Base-by-base conservation (phyloP, 805 yeast species). In the Wickerhamomyces bisporus region DNA sequence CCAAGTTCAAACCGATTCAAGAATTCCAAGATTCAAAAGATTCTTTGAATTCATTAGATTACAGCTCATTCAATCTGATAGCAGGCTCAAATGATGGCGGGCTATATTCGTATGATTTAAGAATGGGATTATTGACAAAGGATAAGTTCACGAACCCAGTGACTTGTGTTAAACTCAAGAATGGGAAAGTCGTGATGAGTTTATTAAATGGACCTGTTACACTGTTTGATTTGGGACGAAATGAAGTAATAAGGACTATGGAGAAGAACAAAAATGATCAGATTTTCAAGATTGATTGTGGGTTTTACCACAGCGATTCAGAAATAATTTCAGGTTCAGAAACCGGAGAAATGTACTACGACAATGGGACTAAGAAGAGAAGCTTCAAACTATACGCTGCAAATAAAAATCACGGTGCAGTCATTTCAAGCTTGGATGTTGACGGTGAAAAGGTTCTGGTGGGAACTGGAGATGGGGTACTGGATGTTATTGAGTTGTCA, bases 1-100 rank as follows among this genome's bases (percentile, higher is more conserved):
- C 16, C 6, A 36, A 37, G n/a, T 30, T 30, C 20, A 51, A 40
- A 16, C 70, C 72, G 2, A 44, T 65, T 1, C 73, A 67, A 44
- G 40, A 48, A 13, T 56, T 63, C 16, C 38, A 42, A 1, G 63
- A 62, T 10, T 63, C 35, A 39, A 42, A 24, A 26, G 72, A 64
- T 35, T 48, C 60, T n/a, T 26, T 49, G 12, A 53, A 46, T 20
- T 21, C 42, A 5, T 23, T 46, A 9, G 42, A 36, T 26, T 45
- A 40, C 19, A 32, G 40, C 14, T 17, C 32, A 2, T 17, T n/a
- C 1, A 26, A 24, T 6, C 18, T 51, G 6, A 28, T 14, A 20
- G 38, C 42, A 26, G 57, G 57, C 16, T 46, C 54, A 1, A 50
- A 48, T 32, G 59, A 54, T 36, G 55, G 57, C 10, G 31, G 32